Evolutionary conservation across 2,329 filamentous ascomycete species (phyloP).

Genomic region (Periconia digitata): DNA sequence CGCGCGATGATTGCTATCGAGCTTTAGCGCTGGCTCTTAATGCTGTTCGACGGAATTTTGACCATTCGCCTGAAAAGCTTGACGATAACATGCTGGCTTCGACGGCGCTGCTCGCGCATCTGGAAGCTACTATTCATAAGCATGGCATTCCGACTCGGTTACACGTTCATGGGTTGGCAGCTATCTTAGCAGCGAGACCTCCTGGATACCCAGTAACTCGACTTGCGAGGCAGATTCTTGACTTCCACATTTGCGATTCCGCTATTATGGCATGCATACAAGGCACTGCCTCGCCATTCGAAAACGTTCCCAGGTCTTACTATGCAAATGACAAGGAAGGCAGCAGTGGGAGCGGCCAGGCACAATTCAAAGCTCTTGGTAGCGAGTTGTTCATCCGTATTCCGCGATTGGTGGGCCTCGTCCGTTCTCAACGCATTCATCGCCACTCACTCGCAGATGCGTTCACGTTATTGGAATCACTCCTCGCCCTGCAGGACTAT

Average conservation of each 20-base stretch:
- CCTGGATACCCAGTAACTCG: constrained; percentile 13
- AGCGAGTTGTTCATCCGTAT: constrained; percentile 18
- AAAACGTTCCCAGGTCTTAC: neutral
- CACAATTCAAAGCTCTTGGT: constrained; percentile 14
- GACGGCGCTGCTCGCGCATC: neutral
- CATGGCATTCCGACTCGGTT: neutral
- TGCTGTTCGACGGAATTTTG: neutral
- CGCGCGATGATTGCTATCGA: neutral
- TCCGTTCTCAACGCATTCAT: constrained; percentile 13
- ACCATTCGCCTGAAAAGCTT: neutral
- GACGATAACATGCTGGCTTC: neutral
- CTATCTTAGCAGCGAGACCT: constrained; percentile 5
- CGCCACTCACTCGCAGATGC: constrained; percentile 1
- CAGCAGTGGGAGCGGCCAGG: constrained; percentile 6
- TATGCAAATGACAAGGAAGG: neutral
- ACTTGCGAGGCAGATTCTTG: constrained; percentile 18
- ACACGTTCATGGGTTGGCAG: neutral
- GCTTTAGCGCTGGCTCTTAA: neutral
- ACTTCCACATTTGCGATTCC: constrained; percentile 18
- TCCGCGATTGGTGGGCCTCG: constrained; percentile 16
- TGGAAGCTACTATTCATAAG: neutral
- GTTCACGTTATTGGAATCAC: neutral
- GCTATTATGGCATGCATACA: constrained; percentile 17
- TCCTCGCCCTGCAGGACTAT: neutral
- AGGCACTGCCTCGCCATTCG: constrained; percentile 11